Base-by-base conservation (phyloP, 176 grass and related monocot species). In the Poa pratensis region DNA sequence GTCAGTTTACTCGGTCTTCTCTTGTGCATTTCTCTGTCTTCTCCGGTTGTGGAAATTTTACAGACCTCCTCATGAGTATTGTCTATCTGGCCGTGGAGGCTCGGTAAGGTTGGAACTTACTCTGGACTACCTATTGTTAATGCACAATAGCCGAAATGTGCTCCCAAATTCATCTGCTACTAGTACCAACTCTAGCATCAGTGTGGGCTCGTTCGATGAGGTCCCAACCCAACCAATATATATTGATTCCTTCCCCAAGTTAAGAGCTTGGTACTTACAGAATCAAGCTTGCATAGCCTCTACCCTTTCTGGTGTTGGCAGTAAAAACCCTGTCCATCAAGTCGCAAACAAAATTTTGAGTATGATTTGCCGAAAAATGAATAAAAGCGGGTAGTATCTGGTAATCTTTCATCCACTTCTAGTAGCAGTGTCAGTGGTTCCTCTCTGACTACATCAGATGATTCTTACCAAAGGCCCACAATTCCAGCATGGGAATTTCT, bases 201-300 rank as follows among this genome's bases (percentile, higher is more conserved):
- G 70, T 82, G 60, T 39, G 61, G 89, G 80, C 26, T 79, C 77
- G 61, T 73, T 85, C 53, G 72, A 84, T 1, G 81, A 91, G 82
- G 80, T 85, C 78, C 70, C 86, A 86, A 75, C 83, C 73, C 86
- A 92, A 52, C 84, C 83, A 11, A 46, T 96, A 82, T 99, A 99
- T 79, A 94, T 99, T 69, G 96, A 99, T 79, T 99, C 93, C 27
- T 99, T 99, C 52, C 96, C 96, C 46, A 99, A 94, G 79, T 85
- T 99, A 86, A 89, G 84, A 26, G 88, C 93, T 82, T 99, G 96
- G 96, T 90, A 96, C 73, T 86, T 94, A n/a, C 91, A 99, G 84
- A 99, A 99, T 90, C 93, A 99, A 89, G 96, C 96, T 82, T 99
- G 93, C 81, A 90, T 99, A 83, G 93, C 96, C 19, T 99, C 96